Evolutionary conservation across 2,329 filamentous ascomycete species (phyloP).

Genomic region (Chrysosporium keratinophilum): DNA sequence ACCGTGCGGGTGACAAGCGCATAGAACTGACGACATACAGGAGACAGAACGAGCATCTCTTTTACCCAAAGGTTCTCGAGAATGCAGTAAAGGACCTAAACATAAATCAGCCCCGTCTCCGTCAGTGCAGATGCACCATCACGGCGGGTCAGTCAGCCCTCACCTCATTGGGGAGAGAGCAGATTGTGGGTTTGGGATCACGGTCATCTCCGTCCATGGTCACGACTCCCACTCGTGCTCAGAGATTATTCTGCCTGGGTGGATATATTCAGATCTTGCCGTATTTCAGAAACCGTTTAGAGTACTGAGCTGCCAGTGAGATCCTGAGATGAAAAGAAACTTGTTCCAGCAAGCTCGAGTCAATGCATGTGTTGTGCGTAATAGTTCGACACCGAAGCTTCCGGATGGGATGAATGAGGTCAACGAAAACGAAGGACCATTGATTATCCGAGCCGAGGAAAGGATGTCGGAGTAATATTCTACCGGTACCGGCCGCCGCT

Average conservation of each 20-base stretch:
- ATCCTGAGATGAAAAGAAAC: too few species aligned
- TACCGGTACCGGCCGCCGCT: not conserved
- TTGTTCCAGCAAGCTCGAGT: too few species aligned
- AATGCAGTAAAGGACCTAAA: conserved; percentile 1
- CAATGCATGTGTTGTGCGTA: too few species aligned
- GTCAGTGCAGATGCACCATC: not conserved
- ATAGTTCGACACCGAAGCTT: too few species aligned
- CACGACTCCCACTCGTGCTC: too few species aligned
- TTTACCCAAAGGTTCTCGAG: not conserved
- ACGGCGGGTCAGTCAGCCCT: not conserved
- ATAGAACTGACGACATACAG: not conserved
- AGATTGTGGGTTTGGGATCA: not conserved
- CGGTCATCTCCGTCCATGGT: not conserved
- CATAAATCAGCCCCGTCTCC: not conserved
- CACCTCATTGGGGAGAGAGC: conserved; percentile 1
- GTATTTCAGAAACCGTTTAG: too few species aligned
- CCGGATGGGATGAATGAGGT: too few species aligned
- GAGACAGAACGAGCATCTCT: not conserved
- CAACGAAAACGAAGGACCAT: not conserved
- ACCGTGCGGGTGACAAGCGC: not conserved
- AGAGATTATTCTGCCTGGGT: too few species aligned
- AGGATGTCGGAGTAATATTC: not conserved
- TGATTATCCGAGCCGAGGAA: not conserved
- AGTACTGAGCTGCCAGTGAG: too few species aligned
- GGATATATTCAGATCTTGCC: too few species aligned